Evolutionary conservation across 495 filamentous ascomycete species (phyloP).

Genomic region (Wilcoxina mikolae): DNA sequence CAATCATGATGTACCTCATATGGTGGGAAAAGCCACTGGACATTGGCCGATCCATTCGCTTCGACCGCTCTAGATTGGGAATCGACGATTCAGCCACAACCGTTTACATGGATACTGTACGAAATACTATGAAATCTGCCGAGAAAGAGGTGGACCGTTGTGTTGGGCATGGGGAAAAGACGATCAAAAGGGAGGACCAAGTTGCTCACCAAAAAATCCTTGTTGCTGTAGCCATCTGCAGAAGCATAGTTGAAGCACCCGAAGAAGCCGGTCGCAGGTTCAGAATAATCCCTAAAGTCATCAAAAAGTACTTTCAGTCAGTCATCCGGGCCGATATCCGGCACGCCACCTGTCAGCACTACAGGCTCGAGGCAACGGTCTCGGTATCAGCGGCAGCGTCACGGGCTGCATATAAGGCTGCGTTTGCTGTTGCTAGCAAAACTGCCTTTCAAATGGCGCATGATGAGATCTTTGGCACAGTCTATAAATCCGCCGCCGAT

Average conservation of each 20-base stretch:
- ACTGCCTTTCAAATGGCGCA: neutral
- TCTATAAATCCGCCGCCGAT: too few relatives aligned
- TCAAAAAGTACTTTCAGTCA: neutral
- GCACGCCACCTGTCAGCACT: neutral
- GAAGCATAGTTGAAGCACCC: neutral
- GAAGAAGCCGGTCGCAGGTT: neutral
- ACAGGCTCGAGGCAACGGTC: neutral
- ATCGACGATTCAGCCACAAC: neutral
- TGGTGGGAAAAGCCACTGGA: conserved; percentile 11
- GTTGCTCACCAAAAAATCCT: neutral
- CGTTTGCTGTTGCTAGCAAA: neutral
- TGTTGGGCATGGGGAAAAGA: neutral
- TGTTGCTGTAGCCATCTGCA: neutral
- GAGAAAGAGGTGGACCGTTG: neutral
- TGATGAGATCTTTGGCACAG: neutral
- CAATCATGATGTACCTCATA: conserved; percentile 2
- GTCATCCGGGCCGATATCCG: neutral
- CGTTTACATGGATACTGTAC: neutral
- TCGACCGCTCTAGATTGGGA: neutral
- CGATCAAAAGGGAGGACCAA: neutral
- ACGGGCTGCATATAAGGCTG: neutral
- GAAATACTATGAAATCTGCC: neutral
- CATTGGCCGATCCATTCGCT: neutral
- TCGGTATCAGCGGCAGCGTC: too few relatives aligned
- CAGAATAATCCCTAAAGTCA: neutral